phyloP scores from a whole-genome alignment of 1,284 basidiomycete species.

The Leccinum laetum region DNA sequence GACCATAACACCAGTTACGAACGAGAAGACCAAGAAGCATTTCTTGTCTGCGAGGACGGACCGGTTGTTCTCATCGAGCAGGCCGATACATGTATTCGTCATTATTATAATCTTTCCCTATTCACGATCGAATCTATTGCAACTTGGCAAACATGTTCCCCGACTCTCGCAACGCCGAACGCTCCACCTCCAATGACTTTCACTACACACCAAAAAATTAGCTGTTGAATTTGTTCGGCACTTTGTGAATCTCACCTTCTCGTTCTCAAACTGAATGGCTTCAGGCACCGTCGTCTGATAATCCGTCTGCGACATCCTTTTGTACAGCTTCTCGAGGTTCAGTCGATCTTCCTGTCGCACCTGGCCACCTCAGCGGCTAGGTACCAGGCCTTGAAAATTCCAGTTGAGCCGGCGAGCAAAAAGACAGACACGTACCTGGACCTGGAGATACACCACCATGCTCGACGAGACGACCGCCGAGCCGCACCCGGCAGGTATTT shows the following conservation, averaged over 20 bases:
- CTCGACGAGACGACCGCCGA: slow-evolving; percentile 60
- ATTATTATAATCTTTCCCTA: too few relatives aligned
- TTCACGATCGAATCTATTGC: too few relatives aligned
- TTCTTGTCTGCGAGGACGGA: too few relatives aligned
- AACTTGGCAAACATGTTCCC: too few relatives aligned
- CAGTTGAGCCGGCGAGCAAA: neutral
- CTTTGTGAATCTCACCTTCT: slow-evolving; percentile 56
- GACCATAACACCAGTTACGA: too few relatives aligned
- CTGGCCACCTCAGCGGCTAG: too few relatives aligned
- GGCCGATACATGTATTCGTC: too few relatives aligned
- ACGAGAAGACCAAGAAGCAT: too few relatives aligned
- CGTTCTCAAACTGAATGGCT: slow-evolving; percentile 72
- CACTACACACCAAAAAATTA: slow-evolving; percentile 38
- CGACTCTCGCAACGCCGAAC: slow-evolving; percentile 48
- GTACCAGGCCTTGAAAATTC: slow-evolving; percentile 28
- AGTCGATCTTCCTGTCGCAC: slow-evolving; percentile 55
- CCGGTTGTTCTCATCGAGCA: too few relatives aligned
- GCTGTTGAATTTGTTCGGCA: neutral
- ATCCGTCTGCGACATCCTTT: slow-evolving; percentile 71
- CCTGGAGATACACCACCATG: slow-evolving; percentile 74
- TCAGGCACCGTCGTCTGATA: too few relatives aligned
- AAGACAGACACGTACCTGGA: slow-evolving; percentile 56
- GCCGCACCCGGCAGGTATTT: slow-evolving; percentile 89
- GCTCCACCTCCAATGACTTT: slow-evolving; percentile 61
- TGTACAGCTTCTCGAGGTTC: slow-evolving; percentile 75